Base-by-base conservation (phyloP, 1,284 basidiomycete genomes). In the Flammula alnicola region DNA sequence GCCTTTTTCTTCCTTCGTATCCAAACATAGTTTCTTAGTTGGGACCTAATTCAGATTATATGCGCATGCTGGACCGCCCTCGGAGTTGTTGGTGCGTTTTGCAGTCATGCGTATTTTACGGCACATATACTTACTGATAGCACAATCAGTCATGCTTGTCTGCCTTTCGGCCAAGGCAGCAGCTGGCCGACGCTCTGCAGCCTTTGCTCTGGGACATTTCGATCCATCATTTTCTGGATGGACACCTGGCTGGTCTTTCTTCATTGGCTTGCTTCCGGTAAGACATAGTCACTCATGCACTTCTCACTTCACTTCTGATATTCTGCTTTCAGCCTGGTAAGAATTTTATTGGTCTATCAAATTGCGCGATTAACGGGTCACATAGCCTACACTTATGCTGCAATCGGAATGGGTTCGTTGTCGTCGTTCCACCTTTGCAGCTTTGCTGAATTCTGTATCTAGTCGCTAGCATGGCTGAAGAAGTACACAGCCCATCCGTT, bases 401-500 rank as follows among this genome's bases (percentile, higher is more conserved):
- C 73, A 3, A 75, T 80, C 35, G 80, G 80, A 46, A 81, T 80
- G 77, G 75, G 80, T 80, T 55, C 47, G 68, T 63, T n/a, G 7
- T 11, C 19, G 2, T n/a, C 19, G 5, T 29, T 10, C 30, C 17
- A 16, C n/a, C n/a, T n/a, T n/a, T n/a, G n/a, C n/a, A n/a, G n/a
- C n/a, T n/a, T n/a, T n/a, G n/a, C n/a, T n/a, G n/a, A n/a, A n/a
- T n/a, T n/a, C 27, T 12, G n/a, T 3, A 9, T 23, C 10, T 30
- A 82, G 80, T 81, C 23, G 66, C 78, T 12, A 81, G 75, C 56
- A 81, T 83, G 77, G 79, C 83, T 1, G 85, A 86, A 62, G 84
- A 88, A 63, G 81, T 87, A 5, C 78, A 79, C 25, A 67, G 78
- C 23, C 83, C 86, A 0, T 66, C 75, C 8, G 57, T 73, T 20